Conservation (phyloP, 345 rosid species). For the Aquilaria yunnanensis region DNA sequence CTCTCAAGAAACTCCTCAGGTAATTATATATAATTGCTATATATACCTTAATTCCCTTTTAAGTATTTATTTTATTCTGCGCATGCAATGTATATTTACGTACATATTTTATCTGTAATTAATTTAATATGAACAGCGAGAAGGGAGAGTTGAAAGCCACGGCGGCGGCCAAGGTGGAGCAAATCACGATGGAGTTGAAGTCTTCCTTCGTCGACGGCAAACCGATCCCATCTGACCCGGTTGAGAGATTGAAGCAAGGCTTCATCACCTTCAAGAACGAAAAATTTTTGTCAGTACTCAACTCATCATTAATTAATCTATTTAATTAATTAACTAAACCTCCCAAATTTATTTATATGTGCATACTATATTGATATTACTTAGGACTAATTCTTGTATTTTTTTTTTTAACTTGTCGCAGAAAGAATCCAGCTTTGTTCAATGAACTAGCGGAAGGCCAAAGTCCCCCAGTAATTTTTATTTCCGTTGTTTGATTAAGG, state of each 20-base stretch:
- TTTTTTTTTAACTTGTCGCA: constrained; percentile 15
- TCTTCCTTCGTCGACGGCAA: constrained; percentile 24
- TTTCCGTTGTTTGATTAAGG: too few species aligned
- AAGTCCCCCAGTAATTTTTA: constrained; percentile 57
- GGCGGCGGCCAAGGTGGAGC: constrained; percentile 74
- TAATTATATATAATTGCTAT: constrained; percentile 3
- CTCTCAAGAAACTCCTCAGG: constrained; percentile 80
- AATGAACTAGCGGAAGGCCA: constrained; percentile 83
- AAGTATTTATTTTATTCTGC: neutral
- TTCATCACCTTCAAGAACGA: constrained; percentile 79
- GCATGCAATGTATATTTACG: neutral
- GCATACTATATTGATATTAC: constrained; percentile 8
- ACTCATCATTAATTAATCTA: neutral
- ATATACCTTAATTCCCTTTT: neutral
- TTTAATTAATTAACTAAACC: neutral
- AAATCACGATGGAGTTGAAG: constrained; percentile 66
- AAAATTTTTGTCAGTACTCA: constrained; percentile 61
- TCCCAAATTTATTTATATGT: neutral
- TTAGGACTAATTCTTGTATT: too few species aligned
- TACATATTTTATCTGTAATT: neutral
- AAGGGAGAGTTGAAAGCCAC: constrained; percentile 63
- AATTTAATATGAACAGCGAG: constrained; percentile 35
- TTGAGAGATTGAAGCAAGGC: constrained; percentile 63
- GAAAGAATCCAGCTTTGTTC: constrained; percentile 64
- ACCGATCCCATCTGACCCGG: constrained; percentile 29